Conservation (phyloP, 352 stramenopile species). For the Lagenidium giganteum region DNA sequence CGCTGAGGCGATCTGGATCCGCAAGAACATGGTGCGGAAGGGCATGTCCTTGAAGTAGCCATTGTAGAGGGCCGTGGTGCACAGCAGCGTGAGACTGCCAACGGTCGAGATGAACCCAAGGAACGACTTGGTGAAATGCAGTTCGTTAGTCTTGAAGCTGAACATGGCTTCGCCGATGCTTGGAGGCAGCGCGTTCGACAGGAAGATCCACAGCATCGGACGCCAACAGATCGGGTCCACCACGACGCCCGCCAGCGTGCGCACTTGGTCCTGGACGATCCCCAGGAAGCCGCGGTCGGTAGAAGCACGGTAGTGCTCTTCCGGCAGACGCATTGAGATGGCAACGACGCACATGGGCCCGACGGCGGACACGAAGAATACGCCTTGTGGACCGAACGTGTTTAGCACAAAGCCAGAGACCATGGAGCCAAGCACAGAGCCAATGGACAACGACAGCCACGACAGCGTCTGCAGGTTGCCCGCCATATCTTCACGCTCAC, state of each 20-base stretch:
- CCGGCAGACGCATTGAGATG: constrained; percentile 52
- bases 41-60: constrained; percentile 75
- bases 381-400: constrained; percentile 47
- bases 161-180: constrained; percentile 80
- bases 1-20: constrained; percentile 64
- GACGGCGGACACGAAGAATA: constrained; percentile 73
- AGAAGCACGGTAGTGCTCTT: constrained; percentile 31
- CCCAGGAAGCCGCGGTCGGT: constrained; percentile 32
- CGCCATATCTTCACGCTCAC: constrained; percentile 65
- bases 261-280: constrained; percentile 45
- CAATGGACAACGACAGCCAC: constrained; percentile 69
- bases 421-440: constrained; percentile 66
- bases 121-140: constrained; percentile 74
- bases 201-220: constrained; percentile 76
- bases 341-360: constrained; percentile 59
- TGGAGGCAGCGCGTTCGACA: constrained; percentile 66
- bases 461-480: constrained; percentile 76
- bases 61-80: constrained; percentile 72
- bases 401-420: constrained; percentile 57
- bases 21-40: constrained; percentile 73
- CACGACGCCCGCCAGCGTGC: constrained; percentile 44
- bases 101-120: constrained; percentile 75
- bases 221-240: constrained; percentile 75
- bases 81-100: constrained; percentile 62
- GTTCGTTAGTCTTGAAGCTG: constrained; percentile 76